Conservation (phyloP, 139 green algal genomes). For the Micromonas pusilla region DNA sequence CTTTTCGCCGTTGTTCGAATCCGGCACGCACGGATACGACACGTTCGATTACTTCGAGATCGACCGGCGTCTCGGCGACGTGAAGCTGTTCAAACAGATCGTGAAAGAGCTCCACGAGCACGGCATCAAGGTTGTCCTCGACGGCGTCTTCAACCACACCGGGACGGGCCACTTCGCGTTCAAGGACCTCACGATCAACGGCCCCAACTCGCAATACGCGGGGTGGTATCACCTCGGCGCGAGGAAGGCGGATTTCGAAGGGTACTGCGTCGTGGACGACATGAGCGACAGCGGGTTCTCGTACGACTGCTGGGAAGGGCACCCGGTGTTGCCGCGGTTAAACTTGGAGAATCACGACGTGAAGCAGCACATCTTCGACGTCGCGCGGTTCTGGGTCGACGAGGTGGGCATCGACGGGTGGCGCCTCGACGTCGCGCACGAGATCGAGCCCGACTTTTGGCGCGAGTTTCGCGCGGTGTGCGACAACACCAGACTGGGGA, state of each 20-base stretch:
- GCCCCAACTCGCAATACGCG: not conserved
- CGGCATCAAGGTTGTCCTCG: conserved; percentile 37
- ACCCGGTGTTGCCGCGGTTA: conserved; percentile 27
- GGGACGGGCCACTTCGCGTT: conserved; percentile 26
- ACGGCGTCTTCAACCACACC: conserved; percentile 44
- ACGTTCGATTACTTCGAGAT: conserved; percentile 38
- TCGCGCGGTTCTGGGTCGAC: conserved; percentile 34
- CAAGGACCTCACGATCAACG: conserved; percentile 18
- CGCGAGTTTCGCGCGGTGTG: conserved; percentile 28
- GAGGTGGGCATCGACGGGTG: conserved; percentile 36
- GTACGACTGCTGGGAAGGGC: conserved; percentile 37
- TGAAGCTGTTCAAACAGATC: conserved; percentile 22
- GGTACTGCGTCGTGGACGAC: not conserved
- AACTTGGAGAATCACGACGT: conserved; percentile 18
- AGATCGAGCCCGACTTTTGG: conserved; percentile 37
- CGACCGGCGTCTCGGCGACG: conserved; percentile 31
- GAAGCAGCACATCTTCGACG: conserved; percentile 31
- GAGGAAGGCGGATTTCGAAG: not conserved
- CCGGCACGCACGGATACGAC: conserved; percentile 38
- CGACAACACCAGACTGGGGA: conserved; percentile 26
- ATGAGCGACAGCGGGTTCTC: not conserved
- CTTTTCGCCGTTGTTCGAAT: conserved; percentile 30
- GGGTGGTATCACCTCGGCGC: conserved; percentile 21
- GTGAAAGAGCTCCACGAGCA: conserved; percentile 28
- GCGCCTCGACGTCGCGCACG: conserved; percentile 39